These are phyloP conservation scores for Collybiopsis confluens DNA, from an alignment of 768 basidiomycete genomes.

Conservation along the genomic window DNA sequence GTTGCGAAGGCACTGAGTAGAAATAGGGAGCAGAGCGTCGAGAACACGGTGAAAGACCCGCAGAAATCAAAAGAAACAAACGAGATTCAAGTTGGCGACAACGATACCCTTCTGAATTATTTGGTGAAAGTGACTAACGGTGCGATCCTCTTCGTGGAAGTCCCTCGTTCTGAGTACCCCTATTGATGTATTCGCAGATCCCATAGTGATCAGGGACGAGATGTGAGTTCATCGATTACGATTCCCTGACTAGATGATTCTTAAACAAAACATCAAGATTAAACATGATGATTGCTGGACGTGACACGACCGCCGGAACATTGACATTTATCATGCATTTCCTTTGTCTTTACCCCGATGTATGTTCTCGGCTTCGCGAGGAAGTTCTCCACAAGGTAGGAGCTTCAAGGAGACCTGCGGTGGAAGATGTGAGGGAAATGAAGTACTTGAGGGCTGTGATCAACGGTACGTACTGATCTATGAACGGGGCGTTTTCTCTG, in stretches of 20 bases:
- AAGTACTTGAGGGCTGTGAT: slow-evolving; percentile 62
- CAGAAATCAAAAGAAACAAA: slow-evolving; percentile 18
- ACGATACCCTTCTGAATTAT: slow-evolving; percentile 52
- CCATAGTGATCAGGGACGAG: slow-evolving; percentile 20
- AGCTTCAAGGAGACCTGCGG: slow-evolving; percentile 39
- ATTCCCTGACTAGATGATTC: not conserved
- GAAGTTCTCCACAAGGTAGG: slow-evolving; percentile 56
- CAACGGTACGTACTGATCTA: slow-evolving; percentile 39
- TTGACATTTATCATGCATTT: slow-evolving; percentile 38
- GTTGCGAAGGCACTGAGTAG: slow-evolving; percentile 43
- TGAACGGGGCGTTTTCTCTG: not conserved
- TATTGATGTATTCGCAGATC: not conserved
- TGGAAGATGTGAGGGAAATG: slow-evolving; percentile 56
- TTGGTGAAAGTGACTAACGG: slow-evolving; percentile 46
- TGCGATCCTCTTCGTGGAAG: too few relatives aligned
- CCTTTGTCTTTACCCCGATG: slow-evolving; percentile 47
- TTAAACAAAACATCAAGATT: slow-evolving; percentile 19
- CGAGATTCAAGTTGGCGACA: slow-evolving; percentile 25
- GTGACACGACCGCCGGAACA: slow-evolving; percentile 42
- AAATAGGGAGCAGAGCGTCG: slow-evolving; percentile 8
- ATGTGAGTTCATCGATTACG: slow-evolving; percentile 44
- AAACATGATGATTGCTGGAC: slow-evolving; percentile 45
- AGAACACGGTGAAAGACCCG: slow-evolving; percentile 20
- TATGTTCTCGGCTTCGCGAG: slow-evolving; percentile 43
- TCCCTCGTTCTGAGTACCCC: not conserved